Evolutionary conservation across 306 rosid genomes (phyloP), one percentile per base, ranked within the genome.

Genomic region (Arachis hypogaea): DNA sequence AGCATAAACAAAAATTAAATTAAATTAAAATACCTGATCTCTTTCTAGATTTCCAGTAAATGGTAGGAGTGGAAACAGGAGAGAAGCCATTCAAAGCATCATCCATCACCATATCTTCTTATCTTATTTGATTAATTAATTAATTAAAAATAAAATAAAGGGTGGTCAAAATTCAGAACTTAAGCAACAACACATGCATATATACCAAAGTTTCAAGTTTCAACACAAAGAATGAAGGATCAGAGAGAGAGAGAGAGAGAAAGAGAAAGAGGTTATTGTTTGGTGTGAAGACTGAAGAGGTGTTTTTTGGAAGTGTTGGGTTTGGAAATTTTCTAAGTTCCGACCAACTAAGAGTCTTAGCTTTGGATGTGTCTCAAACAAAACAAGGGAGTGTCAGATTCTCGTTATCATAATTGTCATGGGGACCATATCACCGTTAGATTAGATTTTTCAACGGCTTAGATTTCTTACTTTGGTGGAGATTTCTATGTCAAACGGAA

Each of bases 41-140:
- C 81, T 79, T 85, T 73, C 99, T 85, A 66, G 93, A 88, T 77
- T 92, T 95, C 99, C 99, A 95, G 42, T 60, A 67, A 83, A 95
- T 83, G 43, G 68, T 83, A 55, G 99, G 86, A 28, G 95, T 77
- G 30, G 96, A 84, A 4, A 75, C 82, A 7, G 91, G 88, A 73
- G 97, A 90, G 81, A 95, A 95, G 9, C 84, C 86, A 41, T 86
- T 83, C 64, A 94, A 82, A 71, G 80, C 82, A 62, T 82, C 88
- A 77, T 81, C 87, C 29, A 61, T 74, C 0, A 43, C 82, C 88
- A 80, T 33, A 33, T 85, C 81, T 33, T 65, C 69, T 66, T 70
- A 42, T 71, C 76, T 55, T 43, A 63, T 7, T 30, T 69, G 22
- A 22, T 22, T 33, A 33, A 33, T 33, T 33, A 33, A 33, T 33